phyloP scores from a whole-genome alignment of 2,329 filamentous ascomycete species.

The Knufia petricola region DNA sequence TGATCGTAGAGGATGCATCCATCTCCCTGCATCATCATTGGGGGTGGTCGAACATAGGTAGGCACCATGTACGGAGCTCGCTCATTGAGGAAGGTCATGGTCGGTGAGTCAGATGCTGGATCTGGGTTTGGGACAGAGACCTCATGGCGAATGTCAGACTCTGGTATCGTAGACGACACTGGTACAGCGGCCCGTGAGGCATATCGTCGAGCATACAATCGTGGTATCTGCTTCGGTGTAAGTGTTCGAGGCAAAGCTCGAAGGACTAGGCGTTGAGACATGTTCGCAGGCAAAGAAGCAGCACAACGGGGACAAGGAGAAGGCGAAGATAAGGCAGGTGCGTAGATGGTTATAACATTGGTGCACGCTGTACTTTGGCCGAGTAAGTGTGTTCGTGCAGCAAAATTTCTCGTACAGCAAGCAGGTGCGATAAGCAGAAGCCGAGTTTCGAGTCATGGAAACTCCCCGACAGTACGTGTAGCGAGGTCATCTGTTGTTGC shows the following conservation, averaged over 20 bases:
- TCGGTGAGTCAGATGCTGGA: conserved; percentile 62
- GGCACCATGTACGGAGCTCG: conserved; percentile 86
- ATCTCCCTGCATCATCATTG: conserved; percentile 79
- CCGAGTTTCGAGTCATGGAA: no score
- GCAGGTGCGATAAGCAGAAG: no score
- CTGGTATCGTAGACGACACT: conserved; percentile 18
- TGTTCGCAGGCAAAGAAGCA: neutral
- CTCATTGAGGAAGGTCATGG: conserved; percentile 62
- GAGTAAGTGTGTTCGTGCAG: no score
- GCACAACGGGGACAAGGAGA: neutral
- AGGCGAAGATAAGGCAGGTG: neutral
- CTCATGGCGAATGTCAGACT: conserved; percentile 34
- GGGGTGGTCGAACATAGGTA: conserved; percentile 82
- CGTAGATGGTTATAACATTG: neutral
- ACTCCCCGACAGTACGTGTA: no score
- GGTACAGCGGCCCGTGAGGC: conserved; percentile 21
- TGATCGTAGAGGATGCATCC: conserved; percentile 86
- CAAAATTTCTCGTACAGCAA: no score
- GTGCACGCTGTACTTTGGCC: no score
- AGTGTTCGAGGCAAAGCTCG: conserved; percentile 7
- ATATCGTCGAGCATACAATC: conserved; percentile 14
- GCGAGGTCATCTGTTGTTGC: no score
- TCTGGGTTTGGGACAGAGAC: conserved; percentile 57
- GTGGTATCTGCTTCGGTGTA: neutral
- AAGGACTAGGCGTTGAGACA: conserved; percentile 5